Conservation (phyloP, 2,329 filamentous ascomycete genomes). For the Epichloe gansuensis region DNA sequence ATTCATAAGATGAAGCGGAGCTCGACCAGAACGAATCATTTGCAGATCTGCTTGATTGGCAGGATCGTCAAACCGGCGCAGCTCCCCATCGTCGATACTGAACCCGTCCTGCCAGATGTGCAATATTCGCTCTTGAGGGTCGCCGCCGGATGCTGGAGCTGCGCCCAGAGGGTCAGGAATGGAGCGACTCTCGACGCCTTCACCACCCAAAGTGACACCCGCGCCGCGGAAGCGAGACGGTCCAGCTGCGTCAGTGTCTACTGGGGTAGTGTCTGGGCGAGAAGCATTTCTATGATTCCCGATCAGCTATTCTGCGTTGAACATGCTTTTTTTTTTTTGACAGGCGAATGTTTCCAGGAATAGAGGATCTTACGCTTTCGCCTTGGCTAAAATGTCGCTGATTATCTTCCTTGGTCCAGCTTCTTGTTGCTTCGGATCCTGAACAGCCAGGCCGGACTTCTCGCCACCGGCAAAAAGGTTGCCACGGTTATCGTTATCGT, state of each 20-base stretch:
- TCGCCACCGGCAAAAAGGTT: slow-evolving; percentile 77
- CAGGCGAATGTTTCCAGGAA: not conserved
- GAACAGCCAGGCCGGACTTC: slow-evolving; percentile 62
- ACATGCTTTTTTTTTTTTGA: not conserved
- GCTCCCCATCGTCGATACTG: slow-evolving; percentile 68
- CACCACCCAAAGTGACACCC: slow-evolving; percentile 66
- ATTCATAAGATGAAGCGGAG: slow-evolving; percentile 66
- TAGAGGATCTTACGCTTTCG: slow-evolving; percentile 37
- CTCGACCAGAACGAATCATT: slow-evolving; percentile 65
- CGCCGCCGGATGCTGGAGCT: slow-evolving; percentile 17
- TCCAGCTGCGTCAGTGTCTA: slow-evolving; percentile 34
- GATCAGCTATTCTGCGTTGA: not conserved
- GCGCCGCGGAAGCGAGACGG: slow-evolving; percentile 51
- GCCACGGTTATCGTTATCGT: slow-evolving; percentile 45
- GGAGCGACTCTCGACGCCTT: slow-evolving; percentile 55
- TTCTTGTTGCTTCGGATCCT: slow-evolving; percentile 40
- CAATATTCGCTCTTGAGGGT: slow-evolving; percentile 53
- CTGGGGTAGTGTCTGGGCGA: slow-evolving; percentile 36
- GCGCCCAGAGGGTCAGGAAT: slow-evolving; percentile 46
- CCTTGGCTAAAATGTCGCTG: slow-evolving; percentile 51
- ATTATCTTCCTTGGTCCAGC: slow-evolving; percentile 42
- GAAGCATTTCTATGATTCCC: slow-evolving; percentile 41
- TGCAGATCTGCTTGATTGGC: slow-evolving; percentile 57
- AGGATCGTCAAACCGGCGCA: slow-evolving; percentile 69
- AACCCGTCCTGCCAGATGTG: slow-evolving; percentile 79